A percentile compares a stretch with the other conserved stretches of the same genome.
phyloP scores from a whole-genome alignment of 495 filamentous ascomycete genomes.

The Zalerion maritima region DNA sequence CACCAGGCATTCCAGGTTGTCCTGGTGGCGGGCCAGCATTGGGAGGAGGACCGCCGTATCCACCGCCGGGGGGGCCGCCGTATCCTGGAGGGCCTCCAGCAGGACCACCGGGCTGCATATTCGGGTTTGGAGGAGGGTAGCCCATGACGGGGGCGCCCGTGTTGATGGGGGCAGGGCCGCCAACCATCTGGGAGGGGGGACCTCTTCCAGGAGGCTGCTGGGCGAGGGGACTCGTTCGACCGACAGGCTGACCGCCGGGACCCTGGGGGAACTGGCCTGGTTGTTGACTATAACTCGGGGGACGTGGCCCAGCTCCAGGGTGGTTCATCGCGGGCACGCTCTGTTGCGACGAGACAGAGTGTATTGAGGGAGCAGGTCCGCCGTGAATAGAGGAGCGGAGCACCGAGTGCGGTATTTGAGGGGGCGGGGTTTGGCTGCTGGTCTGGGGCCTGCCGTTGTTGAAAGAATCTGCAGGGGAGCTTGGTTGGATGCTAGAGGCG shows the following conservation, averaged over 20 bases:
- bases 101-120: constrained; percentile 36
- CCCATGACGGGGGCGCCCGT: constrained; percentile 39
- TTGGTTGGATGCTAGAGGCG: constrained; percentile 30
- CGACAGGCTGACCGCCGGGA: constrained; percentile 36
- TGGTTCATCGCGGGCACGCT: constrained; percentile 44
- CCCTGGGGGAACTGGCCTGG: constrained; percentile 40
- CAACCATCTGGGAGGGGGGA: constrained; percentile 46
- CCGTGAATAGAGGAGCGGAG: constrained; percentile 21
- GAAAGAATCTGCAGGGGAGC: no score
- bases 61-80: constrained; percentile 16
- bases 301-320: constrained; percentile 41
- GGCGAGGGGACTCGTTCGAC: constrained; percentile 32
- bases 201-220: constrained; percentile 33
- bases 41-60: constrained; percentile 24
- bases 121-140: constrained; percentile 35
- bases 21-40: constrained; percentile 26
- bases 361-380: constrained; percentile 26
- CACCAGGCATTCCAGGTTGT: constrained; percentile 21
- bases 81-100: constrained; percentile 34
- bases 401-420: constrained; percentile 29
- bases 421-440: constrained; percentile 21
- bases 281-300: constrained; percentile 64
- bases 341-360: constrained; percentile 30
- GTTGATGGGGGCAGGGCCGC: constrained; percentile 60
- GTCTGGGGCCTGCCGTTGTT: constrained; percentile 22